These are phyloP conservation scores for Fusarium torulosum DNA, from an alignment of 2,329 filamentous ascomycete genomes.

Conservation along the genomic window DNA sequence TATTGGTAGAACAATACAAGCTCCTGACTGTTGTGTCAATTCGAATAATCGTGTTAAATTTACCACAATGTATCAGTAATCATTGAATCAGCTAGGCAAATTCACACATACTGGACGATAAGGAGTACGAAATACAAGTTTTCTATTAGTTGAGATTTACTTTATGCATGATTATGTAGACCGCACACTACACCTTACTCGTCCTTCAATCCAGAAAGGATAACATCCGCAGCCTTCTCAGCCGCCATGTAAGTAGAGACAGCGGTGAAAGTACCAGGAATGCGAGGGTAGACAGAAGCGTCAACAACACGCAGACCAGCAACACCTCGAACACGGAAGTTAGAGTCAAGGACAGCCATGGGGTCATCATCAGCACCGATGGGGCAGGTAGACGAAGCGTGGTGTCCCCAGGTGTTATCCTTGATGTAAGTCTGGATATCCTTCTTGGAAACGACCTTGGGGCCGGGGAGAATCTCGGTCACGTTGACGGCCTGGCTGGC, in stretches of 20 bases:
- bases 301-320: slow-evolving; percentile 61
- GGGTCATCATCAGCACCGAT: slow-evolving; percentile 51
- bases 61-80: no score
- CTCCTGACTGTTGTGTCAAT: no score
- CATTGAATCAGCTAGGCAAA: no score
- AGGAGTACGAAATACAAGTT: neutral
- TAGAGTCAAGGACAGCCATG: slow-evolving; percentile 61
- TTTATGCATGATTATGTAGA: slow-evolving; percentile 2
- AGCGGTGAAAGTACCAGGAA: slow-evolving; percentile 52
- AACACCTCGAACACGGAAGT: slow-evolving; percentile 62
- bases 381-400: slow-evolving; percentile 52
- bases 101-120: neutral
- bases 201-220: slow-evolving; percentile 35
- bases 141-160: neutral
- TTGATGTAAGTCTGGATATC: slow-evolving; percentile 46
- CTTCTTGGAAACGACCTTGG: slow-evolving; percentile 27
- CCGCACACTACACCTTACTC: neutral
- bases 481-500: slow-evolving; percentile 40
- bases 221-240: slow-evolving; percentile 52
- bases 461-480: slow-evolving; percentile 38
- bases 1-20: no score
- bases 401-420: slow-evolving; percentile 52
- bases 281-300: slow-evolving; percentile 59
- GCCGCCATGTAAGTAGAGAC: slow-evolving; percentile 51
- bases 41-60: no score